These are phyloP conservation scores for Vaccinium myrtillus DNA, from an alignment of 148 eudicot genomes.

Conservation along the genomic window DNA sequence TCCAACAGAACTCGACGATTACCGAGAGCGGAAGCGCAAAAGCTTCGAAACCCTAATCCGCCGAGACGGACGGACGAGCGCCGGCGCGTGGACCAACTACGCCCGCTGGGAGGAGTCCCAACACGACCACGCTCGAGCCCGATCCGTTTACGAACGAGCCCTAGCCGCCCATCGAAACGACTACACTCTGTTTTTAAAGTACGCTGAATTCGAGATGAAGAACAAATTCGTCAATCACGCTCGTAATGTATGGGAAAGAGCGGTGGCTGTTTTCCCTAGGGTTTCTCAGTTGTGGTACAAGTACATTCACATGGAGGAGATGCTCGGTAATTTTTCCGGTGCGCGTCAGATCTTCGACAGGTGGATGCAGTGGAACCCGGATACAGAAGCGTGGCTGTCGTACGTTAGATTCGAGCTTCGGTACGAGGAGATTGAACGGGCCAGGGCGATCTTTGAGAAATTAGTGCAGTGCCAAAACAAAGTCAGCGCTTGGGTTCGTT, in stretches of 20 bases:
- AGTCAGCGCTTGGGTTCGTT: constrained; percentile 70
- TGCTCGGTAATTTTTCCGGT: constrained; percentile 68
- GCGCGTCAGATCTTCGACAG: constrained; percentile 78
- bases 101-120: constrained; percentile 95
- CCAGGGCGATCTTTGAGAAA: constrained; percentile 66
- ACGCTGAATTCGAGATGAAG: constrained; percentile 87
- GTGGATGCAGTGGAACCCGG: constrained; percentile 90
- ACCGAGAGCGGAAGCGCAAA: constrained; percentile 78
- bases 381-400: constrained; percentile 77
- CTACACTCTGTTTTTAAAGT: constrained; percentile 70
- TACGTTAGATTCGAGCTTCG: constrained; percentile 78
- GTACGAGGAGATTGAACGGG: constrained; percentile 80
- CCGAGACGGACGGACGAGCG: constrained; percentile 57
- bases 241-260: not conserved
- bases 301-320: constrained; percentile 75
- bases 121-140: constrained; percentile 63
- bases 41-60: constrained; percentile 71
- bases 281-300: not conserved
- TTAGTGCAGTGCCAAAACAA: constrained; percentile 65
- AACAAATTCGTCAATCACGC: constrained; percentile 29
- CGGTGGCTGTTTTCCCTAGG: not conserved
- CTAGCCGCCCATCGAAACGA: constrained; percentile 43
- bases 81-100: constrained; percentile 71
- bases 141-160: constrained; percentile 32
- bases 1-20: constrained; percentile 62